Conservation (phyloP, 805 yeast species). For the Ogataea pilisensis region DNA sequence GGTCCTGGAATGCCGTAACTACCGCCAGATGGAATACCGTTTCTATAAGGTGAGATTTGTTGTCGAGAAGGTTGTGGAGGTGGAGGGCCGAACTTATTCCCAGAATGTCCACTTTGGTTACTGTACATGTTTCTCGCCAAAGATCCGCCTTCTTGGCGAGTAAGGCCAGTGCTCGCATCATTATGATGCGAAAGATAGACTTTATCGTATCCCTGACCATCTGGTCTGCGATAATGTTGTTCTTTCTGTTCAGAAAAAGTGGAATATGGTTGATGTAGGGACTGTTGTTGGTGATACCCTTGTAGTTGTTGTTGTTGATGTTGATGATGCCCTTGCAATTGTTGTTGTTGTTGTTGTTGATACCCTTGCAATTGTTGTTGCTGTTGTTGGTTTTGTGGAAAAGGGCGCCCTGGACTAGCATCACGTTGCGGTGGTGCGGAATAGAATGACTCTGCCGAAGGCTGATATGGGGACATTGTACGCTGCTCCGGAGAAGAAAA, state of each 20-base stretch:
- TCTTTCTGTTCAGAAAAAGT: background rate
- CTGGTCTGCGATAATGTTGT: background rate
- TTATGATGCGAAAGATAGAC: background rate
- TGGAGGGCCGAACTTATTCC: constrained; percentile 4
- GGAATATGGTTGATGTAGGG: background rate
- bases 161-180: background rate
- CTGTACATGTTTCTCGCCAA: constrained; percentile 2
- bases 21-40: constrained; percentile 6
- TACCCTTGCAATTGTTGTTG: no score
- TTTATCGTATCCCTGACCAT: background rate
- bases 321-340: no score
- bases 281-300: no score
- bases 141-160: constrained; percentile 1
- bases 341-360: no score
- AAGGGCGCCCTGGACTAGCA: background rate
- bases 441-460: constrained; percentile 12
- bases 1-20: constrained; percentile 4
- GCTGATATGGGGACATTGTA: background rate
- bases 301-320: no score
- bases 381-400: no score
- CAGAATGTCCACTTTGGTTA: background rate
- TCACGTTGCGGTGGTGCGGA: background rate
- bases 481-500: background rate
- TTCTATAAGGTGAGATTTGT: background rate
- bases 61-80: constrained; percentile 16